Conservation (phyloP, 1,139 yeast species). For the Spathaspora jeffriesii region DNA sequence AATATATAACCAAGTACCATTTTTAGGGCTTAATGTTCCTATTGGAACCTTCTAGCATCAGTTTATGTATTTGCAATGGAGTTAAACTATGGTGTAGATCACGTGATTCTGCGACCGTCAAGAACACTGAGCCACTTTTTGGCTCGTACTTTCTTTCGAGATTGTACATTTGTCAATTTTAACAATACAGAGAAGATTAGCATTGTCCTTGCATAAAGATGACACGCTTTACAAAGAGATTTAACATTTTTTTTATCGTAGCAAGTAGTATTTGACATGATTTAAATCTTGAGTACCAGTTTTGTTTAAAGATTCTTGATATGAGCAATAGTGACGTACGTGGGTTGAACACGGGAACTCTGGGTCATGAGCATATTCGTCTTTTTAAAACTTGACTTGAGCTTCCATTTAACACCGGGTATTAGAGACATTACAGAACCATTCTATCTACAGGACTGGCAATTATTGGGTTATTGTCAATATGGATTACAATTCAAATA, state of each 20-base stretch:
- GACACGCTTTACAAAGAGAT: conserved; percentile 98
- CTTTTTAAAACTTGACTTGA: neutral
- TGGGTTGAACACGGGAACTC: neutral
- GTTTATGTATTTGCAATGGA: too few species aligned
- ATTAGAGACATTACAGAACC: too few species aligned
- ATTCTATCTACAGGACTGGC: too few species aligned
- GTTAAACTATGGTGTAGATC: too few species aligned
- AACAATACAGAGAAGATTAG: conserved; percentile 99
- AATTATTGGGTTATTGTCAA: too few species aligned
- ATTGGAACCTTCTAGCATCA: too few species aligned
- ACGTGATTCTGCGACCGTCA: too few species aligned
- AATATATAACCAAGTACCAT: too few species aligned
- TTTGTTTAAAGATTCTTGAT: neutral
- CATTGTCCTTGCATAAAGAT: conserved; percentile 99
- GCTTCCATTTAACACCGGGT: too few species aligned
- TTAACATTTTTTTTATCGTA: conserved; percentile 60
- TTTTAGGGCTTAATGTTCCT: too few species aligned
- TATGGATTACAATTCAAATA: neutral
- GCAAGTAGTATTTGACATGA: neutral
- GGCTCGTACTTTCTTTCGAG: conserved; percentile 47
- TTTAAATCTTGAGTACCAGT: neutral
- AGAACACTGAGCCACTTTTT: too few species aligned
- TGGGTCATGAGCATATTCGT: too few species aligned
- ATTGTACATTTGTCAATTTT: conserved; percentile 57
- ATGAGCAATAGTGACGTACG: neutral